Evolutionary conservation across 305 asterid species (phyloP).

Genomic region (Caryopteris hybrid): DNA sequence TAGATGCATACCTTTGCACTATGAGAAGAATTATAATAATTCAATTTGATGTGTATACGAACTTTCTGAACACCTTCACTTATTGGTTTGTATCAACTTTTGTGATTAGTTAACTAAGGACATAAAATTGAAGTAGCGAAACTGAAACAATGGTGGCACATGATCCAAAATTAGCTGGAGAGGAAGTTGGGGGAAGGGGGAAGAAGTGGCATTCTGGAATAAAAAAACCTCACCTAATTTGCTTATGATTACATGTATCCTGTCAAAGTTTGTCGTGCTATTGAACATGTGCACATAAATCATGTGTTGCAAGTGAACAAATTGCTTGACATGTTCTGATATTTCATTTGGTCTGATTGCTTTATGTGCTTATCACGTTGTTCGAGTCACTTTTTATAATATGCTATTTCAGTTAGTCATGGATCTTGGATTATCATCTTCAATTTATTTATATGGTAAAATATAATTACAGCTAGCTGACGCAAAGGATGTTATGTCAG

Average conservation of each 20-base stretch:
- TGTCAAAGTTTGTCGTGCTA: neutral
- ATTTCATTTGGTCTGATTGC: neutral
- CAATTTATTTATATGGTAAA: slow-evolving; percentile 7
- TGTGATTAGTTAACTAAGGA: no score
- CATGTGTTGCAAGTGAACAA: neutral
- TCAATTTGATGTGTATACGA: neutral
- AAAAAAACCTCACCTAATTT: neutral
- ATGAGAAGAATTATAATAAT: neutral
- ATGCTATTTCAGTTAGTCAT: slow-evolving; percentile 1
- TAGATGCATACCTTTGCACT: neutral
- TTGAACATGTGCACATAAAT: neutral
- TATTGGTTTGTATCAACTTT: neutral
- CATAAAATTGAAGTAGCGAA: no score
- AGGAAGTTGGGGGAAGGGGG: neutral
- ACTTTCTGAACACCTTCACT: neutral
- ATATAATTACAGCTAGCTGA: slow-evolving; percentile 69
- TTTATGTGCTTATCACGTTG: neutral
- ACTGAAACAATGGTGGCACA: neutral
- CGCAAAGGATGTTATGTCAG: slow-evolving; percentile 75
- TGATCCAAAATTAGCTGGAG: neutral
- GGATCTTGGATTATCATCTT: slow-evolving; percentile 9
- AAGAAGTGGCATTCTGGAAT: neutral
- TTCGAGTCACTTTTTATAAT: neutral
- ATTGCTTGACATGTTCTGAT: neutral
- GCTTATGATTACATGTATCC: neutral